These are phyloP conservation scores for Gonapodya prolifera DNA, from an alignment of 192 early-diverging fungal genomes.

Conservation along the genomic window DNA sequence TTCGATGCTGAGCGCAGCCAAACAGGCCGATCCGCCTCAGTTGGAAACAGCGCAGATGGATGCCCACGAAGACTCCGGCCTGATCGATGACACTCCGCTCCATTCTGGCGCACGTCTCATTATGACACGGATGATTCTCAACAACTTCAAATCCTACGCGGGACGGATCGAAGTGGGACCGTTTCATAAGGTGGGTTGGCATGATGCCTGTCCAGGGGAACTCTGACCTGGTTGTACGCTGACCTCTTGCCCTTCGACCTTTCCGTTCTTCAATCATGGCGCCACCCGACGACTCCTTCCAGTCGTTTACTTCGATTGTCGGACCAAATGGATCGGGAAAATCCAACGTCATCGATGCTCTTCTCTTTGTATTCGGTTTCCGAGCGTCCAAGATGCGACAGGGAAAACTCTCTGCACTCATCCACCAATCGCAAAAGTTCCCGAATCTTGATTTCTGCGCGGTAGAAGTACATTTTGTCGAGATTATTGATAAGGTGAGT, in stretches of 20 bases:
- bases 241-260: too few species aligned
- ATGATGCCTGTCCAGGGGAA: too few species aligned
- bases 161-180: constrained; percentile 86
- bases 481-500: constrained; percentile 68
- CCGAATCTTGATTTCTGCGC: constrained; percentile 60
- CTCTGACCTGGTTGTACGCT: too few species aligned
- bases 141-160: constrained; percentile 95
- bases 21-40: not conserved
- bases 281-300: not conserved
- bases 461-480: constrained; percentile 89
- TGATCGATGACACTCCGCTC: not conserved
- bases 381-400: constrained; percentile 95
- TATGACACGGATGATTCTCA: constrained; percentile 72
- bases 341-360: constrained; percentile 95
- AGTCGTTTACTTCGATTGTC: constrained; percentile 73
- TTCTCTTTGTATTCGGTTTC: constrained; percentile 98
- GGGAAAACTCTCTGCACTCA: constrained; percentile 85
- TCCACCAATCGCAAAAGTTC: constrained; percentile 75
- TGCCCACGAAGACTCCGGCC: not conserved
- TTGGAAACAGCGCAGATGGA: not conserved
- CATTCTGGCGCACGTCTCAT: constrained; percentile 33
- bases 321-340: constrained; percentile 98
- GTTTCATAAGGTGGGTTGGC: constrained; percentile 71
- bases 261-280: too few species aligned
- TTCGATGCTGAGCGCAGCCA: not conserved